Evolutionary conservation across 2,329 filamentous ascomycete species (phyloP).

Genomic region (Alternaria tenuissima): DNA sequence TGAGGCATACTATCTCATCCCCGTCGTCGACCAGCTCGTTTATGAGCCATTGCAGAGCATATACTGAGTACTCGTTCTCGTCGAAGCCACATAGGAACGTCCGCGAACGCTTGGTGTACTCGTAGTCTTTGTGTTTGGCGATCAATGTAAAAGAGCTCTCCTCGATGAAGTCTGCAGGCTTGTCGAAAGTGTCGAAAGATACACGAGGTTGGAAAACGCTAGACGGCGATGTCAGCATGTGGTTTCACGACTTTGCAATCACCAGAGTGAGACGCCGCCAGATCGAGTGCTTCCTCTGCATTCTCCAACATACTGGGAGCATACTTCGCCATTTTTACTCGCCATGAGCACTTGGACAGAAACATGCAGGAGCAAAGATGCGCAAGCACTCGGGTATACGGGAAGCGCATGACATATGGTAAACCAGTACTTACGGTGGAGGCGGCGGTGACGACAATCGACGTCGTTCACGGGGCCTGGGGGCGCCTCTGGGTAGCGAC

Average conservation of each 20-base stretch:
- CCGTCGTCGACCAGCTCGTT: constrained; percentile 93
- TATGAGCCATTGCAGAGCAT: constrained; percentile 89
- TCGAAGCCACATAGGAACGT: constrained; percentile 93
- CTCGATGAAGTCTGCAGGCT: constrained; percentile 68
- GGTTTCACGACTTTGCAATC: constrained; percentile 15
- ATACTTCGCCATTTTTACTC: constrained; percentile 37
- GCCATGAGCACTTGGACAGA: constrained; percentile 9
- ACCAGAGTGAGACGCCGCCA: constrained; percentile 28
- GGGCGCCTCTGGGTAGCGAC: constrained; percentile 43
- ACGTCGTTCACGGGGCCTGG: constrained; percentile 44
- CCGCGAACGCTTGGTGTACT: constrained; percentile 78
- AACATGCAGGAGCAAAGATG: constrained; percentile 9
- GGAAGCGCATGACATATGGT: constrained; percentile 7
- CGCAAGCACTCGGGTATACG: constrained; percentile 2
- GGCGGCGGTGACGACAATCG: constrained; percentile 53
- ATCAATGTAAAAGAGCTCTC: constrained; percentile 78
- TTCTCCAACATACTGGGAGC: constrained; percentile 27
- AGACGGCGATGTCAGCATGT: constrained; percentile 23
- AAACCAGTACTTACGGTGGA: constrained; percentile 49
- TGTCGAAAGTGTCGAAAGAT: constrained; percentile 78
- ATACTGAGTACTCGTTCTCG: constrained; percentile 90
- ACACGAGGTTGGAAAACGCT: constrained; percentile 73
- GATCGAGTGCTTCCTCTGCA: constrained; percentile 20
- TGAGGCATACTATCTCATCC: constrained; percentile 89
- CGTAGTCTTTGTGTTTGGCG: constrained; percentile 85